These are phyloP conservation scores for Ophiostoma piceae DNA, from an alignment of 2,329 filamentous ascomycete species.

Conservation along the genomic window DNA sequence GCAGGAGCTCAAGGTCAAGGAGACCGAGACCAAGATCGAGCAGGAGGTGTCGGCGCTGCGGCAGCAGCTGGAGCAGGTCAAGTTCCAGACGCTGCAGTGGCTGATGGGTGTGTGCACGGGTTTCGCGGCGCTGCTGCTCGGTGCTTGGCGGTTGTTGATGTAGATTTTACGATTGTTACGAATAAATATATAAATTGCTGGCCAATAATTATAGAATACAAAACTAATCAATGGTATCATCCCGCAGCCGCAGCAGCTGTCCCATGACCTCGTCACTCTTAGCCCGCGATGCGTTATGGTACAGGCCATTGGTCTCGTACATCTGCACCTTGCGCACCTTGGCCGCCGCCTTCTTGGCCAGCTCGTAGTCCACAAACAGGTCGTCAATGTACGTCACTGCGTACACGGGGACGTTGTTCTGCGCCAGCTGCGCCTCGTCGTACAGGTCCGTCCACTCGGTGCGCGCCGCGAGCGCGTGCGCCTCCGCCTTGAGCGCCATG, in stretches of 20 bases:
- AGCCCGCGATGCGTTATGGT: conserved; percentile 74
- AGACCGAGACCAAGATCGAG: conserved; percentile 97
- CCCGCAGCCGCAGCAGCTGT: conserved; percentile 69
- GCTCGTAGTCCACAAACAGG: conserved; percentile 82
- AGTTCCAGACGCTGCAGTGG: conserved; percentile 98
- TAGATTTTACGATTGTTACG: conserved; percentile 31
- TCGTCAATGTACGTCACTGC: conserved; percentile 79
- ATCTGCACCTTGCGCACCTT: conserved; percentile 72
- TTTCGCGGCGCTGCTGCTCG: conserved; percentile 61
- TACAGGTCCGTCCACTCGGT: conserved; percentile 73
- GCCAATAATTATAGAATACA: too few species aligned
- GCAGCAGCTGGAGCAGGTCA: conserved; percentile 92
- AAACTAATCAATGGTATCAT: conserved; percentile 55
- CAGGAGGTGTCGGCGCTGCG: conserved; percentile 87
- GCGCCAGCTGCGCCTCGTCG: conserved; percentile 63
- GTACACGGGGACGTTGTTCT: conserved; percentile 80
- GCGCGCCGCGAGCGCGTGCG: conserved; percentile 63
- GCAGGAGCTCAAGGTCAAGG: conserved; percentile 96
- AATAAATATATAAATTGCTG: neutral
- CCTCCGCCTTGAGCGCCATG: conserved; percentile 59
- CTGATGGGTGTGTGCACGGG: conserved; percentile 78
- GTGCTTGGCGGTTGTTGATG: conserved; percentile 67
- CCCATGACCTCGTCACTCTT: conserved; percentile 71
- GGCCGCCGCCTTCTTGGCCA: conserved; percentile 67
- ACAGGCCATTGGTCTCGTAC: conserved; percentile 80